These are phyloP conservation scores for Naganishia friedmannii DNA, from an alignment of 768 basidiomycete genomes.

Conservation along the genomic window DNA sequence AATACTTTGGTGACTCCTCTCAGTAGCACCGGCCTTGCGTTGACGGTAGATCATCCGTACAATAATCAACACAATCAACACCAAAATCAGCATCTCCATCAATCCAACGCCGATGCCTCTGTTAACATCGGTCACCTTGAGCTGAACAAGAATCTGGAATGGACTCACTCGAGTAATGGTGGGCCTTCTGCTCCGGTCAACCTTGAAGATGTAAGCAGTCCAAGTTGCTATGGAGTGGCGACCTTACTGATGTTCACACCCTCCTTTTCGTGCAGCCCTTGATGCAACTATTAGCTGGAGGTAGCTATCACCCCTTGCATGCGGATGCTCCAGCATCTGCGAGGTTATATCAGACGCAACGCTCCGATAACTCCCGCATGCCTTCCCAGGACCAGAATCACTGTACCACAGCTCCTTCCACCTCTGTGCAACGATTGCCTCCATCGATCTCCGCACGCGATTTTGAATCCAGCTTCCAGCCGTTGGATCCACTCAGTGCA, in stretches of 20 bases:
- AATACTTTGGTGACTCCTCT: not conserved
- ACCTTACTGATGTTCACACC: not conserved
- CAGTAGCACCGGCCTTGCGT: constrained; percentile 12
- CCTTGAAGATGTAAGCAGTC: not conserved
- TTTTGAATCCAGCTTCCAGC: not conserved
- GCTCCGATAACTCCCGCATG: not conserved
- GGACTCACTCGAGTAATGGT: not conserved
- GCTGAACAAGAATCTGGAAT: not conserved
- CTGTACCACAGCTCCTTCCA: no score
- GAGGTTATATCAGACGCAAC: not conserved
- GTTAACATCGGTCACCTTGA: not conserved
- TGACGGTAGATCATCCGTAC: constrained; percentile 3
- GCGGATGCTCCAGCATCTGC: not conserved
- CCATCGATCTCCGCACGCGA: not conserved
- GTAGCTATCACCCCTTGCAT: constrained; percentile 20
- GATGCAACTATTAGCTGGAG: constrained; percentile 20
- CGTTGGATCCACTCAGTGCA: not conserved
- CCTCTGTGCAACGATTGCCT: not conserved
- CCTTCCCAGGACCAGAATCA: not conserved
- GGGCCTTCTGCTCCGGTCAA: not conserved
- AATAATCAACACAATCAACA: not conserved
- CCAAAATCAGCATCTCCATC: not conserved
- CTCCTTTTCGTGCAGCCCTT: not conserved
- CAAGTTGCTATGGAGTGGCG: not conserved
- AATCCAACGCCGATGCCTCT: not conserved